phyloP scores from a whole-genome alignment of 2,329 filamentous ascomycete genomes.

The Hypoxylon sp. region DNA sequence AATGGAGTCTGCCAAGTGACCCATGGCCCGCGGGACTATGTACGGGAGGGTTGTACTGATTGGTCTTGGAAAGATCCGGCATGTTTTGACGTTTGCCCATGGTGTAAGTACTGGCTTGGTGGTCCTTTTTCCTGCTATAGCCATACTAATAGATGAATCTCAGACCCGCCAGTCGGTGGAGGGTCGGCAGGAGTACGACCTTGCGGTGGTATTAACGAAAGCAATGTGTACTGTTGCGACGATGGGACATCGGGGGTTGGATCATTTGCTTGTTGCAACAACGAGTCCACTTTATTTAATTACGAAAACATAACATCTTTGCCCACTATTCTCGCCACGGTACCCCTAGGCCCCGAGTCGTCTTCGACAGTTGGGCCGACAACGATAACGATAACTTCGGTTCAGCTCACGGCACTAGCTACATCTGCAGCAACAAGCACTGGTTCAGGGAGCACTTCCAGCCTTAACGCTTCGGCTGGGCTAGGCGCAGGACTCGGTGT shows the following conservation, averaged over 20 bases:
- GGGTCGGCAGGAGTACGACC: conserved; percentile 23
- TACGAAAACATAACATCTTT: conserved; percentile 20
- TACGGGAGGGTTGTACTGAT: conserved; percentile 19
- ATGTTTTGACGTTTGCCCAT: conserved; percentile 20
- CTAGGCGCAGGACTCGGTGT: conserved; percentile 20
- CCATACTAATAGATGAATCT: neutral
- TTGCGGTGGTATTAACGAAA: conserved; percentile 18
- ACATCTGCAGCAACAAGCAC: neutral
- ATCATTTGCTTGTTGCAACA: conserved; percentile 22
- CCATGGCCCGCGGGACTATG: neutral
- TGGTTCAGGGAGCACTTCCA: neutral
- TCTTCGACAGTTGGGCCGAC: conserved; percentile 1
- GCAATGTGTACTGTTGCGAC: conserved; percentile 27
- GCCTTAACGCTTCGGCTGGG: neutral
- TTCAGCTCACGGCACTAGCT: neutral
- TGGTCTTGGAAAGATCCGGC: conserved; percentile 12
- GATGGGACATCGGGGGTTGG: conserved; percentile 15
- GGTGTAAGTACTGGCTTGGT: neutral
- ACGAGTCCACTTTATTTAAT: conserved; percentile 4
- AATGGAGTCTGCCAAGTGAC: conserved; percentile 19
- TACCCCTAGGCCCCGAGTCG: neutral
- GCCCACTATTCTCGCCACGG: conserved; percentile 22
- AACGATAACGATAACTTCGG: neutral
- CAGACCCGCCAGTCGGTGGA: neutral
- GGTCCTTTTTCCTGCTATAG: neutral